These are phyloP conservation scores for Pythium myriotylum DNA, from an alignment of 352 stramenopile species.

Conservation along the genomic window DNA sequence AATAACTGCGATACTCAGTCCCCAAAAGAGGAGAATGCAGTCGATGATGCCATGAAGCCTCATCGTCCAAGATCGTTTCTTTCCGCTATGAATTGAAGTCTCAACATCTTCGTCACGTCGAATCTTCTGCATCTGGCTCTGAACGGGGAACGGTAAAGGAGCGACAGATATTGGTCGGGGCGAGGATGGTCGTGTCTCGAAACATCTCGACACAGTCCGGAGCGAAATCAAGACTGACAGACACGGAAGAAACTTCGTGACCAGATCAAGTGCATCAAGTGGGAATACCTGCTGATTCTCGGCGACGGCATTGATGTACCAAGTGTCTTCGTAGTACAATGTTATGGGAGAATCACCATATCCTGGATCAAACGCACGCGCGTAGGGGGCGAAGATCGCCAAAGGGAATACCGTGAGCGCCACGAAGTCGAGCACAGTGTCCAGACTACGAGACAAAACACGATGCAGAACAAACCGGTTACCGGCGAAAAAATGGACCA, in stretches of 20 bases:
- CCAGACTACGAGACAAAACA: conserved; percentile 4
- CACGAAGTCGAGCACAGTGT: conserved; percentile 15
- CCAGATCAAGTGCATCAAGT: conserved; percentile 12
- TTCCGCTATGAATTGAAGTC: too few relatives aligned
- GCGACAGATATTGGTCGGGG: neutral
- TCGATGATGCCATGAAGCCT: neutral
- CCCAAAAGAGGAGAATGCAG: conserved; percentile 6
- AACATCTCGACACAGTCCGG: neutral
- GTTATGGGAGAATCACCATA: conserved; percentile 3
- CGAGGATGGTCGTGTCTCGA: neutral
- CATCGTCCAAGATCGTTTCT: too few relatives aligned
- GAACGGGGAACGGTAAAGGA: too few relatives aligned
- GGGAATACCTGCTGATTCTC: conserved; percentile 29
- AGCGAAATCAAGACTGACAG: conserved; percentile 12
- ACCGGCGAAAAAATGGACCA: neutral
- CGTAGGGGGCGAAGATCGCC: conserved; percentile 22
- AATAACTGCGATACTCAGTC: conserved; percentile 4
- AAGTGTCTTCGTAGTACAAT: conserved; percentile 1
- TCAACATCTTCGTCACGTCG: neutral
- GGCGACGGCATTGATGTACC: conserved; percentile 22
- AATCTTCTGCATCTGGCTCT: neutral
- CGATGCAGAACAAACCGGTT: neutral
- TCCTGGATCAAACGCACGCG: conserved; percentile 1
- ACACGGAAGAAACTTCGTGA: conserved; percentile 12
- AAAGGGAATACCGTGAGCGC: conserved; percentile 4